These are phyloP conservation scores for Lepiota brunneoincarnata DNA, from an alignment of 768 basidiomycete species.

Conservation along the genomic window DNA sequence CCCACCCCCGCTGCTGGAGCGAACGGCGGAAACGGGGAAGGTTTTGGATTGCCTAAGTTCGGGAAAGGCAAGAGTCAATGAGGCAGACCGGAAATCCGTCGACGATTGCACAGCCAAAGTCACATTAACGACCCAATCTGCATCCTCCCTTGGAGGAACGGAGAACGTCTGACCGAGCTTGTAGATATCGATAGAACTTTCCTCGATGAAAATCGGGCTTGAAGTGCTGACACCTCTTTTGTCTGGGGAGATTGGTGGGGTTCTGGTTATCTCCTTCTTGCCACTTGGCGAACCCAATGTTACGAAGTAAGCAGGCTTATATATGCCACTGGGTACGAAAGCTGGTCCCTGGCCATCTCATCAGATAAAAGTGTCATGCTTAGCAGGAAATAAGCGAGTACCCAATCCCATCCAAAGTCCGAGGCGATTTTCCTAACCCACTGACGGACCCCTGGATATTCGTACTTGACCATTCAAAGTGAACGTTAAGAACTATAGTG, in stretches of 20 bases:
- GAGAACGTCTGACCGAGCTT: constrained; percentile 49
- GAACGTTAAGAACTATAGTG: neutral
- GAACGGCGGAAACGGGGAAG: constrained; percentile 30
- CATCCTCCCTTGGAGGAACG: constrained; percentile 40
- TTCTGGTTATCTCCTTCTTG: constrained; percentile 16
- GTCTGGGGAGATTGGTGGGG: constrained; percentile 21
- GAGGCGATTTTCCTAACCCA: constrained; percentile 50
- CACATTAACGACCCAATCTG: constrained; percentile 56
- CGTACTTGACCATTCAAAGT: constrained; percentile 31
- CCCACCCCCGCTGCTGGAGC: constrained; percentile 17
- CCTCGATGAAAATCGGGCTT: constrained; percentile 43
- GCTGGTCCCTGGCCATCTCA: constrained; percentile 44
- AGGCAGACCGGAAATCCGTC: constrained; percentile 27
- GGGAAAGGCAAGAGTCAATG: constrained; percentile 41
- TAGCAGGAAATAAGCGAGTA: constrained; percentile 16
- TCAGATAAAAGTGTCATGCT: neutral
- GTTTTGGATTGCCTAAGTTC: constrained; percentile 37
- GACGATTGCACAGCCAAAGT: constrained; percentile 48
- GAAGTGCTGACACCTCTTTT: constrained; percentile 12
- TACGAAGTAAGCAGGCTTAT: constrained; percentile 54
- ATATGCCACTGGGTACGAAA: constrained; percentile 53
- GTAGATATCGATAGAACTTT: constrained; percentile 52
- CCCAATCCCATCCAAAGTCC: constrained; percentile 67
- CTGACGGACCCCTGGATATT: constrained; percentile 45
- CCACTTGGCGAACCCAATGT: constrained; percentile 28